These are phyloP conservation scores for Schizochytrium sp. DNA, from an alignment of 108 stramenopile genomes.

Conservation along the genomic window DNA sequence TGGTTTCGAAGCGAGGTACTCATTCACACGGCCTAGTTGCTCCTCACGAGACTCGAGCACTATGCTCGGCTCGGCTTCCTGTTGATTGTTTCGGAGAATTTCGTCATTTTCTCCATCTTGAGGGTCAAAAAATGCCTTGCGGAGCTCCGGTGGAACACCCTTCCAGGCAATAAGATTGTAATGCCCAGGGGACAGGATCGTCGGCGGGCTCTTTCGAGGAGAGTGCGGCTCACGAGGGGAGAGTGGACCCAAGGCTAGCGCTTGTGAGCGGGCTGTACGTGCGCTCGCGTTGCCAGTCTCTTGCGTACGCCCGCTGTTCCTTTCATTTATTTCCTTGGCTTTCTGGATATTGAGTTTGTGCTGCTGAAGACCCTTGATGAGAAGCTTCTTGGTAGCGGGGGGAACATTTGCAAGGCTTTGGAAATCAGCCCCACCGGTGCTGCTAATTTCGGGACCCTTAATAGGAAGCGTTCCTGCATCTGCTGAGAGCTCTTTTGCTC, in stretches of 20 bases:
- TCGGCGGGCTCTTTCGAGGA: neutral
- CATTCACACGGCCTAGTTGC: neutral
- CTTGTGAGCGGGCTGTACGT: neutral
- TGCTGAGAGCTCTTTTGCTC: neutral
- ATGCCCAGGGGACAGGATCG: neutral
- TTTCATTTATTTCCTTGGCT: neutral
- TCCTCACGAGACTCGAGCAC: neutral
- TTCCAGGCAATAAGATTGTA: neutral
- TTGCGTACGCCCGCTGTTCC: neutral
- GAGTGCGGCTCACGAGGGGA: neutral
- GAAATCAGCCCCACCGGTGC: no score
- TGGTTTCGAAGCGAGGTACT: neutral
- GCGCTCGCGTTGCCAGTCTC: neutral
- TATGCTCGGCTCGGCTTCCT: neutral
- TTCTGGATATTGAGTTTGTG: neutral
- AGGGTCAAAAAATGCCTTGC: neutral
- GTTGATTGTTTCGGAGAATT: neutral
- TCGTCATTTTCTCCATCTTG: neutral
- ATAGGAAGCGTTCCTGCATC: no score
- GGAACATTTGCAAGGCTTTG: neutral
- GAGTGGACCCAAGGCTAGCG: neutral
- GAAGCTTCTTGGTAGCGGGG: neutral
- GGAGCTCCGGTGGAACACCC: neutral
- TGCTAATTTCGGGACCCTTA: no score
- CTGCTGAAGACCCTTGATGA: neutral